Evolutionary conservation across 345 rosid species (phyloP).

Genomic region (Bretschneidera sinensis): DNA sequence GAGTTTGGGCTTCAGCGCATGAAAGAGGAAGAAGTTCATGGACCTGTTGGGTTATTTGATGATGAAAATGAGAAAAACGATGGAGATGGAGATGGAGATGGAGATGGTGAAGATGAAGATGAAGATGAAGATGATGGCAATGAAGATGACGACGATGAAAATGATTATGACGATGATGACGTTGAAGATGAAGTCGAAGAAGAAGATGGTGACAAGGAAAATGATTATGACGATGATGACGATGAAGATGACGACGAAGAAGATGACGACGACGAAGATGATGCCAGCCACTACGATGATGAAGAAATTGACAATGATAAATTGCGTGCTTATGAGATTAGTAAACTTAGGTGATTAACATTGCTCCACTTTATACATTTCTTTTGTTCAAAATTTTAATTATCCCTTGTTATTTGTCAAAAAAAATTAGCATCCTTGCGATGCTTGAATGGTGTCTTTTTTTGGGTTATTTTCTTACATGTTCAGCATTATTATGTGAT

Average conservation of each 20-base stretch:
- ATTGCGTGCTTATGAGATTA: slow-evolving; percentile 72
- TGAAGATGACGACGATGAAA: slow-evolving; percentile 32
- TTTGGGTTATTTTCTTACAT: too few relatives aligned
- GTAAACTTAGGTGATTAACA: slow-evolving; percentile 61
- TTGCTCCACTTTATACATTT: background rate
- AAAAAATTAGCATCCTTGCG: too few relatives aligned
- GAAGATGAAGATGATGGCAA: slow-evolving; percentile 36
- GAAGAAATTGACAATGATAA: slow-evolving; percentile 55
- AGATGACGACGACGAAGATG: too few relatives aligned
- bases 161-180: slow-evolving; percentile 36
- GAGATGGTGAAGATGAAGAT: slow-evolving; percentile 32
- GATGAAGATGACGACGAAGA: too few relatives aligned
- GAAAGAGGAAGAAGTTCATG: slow-evolving; percentile 91
- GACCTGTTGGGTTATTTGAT: slow-evolving; percentile 79
- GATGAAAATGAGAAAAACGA: slow-evolving; percentile 31
- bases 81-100: slow-evolving; percentile 30
- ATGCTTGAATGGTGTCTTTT: background rate
- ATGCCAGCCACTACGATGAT: too few relatives aligned
- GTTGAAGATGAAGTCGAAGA: too few relatives aligned
- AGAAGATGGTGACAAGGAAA: too few relatives aligned
- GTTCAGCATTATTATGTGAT: too few relatives aligned
- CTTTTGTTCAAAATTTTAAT: background rate
- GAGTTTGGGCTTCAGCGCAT: slow-evolving; percentile 86
- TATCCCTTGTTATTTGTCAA: too few relatives aligned
- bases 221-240: too few relatives aligned